A percentile compares a stretch with the other conserved stretches of the same genome.
Evolutionary conservation across 495 filamentous ascomycete species (phyloP).

Genomic region (Xylaria telfairii): DNA sequence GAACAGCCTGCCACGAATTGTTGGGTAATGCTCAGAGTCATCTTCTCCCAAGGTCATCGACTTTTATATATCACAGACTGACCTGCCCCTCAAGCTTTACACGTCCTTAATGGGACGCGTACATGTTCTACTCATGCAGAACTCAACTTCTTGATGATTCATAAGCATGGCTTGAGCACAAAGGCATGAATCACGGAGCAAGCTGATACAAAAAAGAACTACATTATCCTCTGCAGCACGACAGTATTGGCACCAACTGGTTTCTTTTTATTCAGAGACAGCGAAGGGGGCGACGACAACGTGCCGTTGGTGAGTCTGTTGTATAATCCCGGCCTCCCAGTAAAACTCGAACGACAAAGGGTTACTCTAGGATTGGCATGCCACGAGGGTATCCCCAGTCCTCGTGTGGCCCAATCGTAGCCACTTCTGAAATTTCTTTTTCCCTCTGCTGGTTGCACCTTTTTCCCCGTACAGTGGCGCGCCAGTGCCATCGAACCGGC

Average conservation of each 20-base stretch:
- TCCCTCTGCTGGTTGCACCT: conserved; percentile 14
- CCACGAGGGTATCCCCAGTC: not conserved
- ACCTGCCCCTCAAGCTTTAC: not conserved
- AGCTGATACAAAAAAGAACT: conserved; percentile 14
- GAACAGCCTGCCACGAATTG: not conserved
- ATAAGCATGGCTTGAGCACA: conserved; percentile 12
- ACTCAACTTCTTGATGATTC: conserved; percentile 2
- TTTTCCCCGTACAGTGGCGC: conserved; percentile 10
- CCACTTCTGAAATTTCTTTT: conserved; percentile 13
- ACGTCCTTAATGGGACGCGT: not conserved
- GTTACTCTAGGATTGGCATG: conserved; percentile 3
- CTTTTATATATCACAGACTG: conserved; percentile 17
- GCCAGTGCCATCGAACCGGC: conserved; percentile 9
- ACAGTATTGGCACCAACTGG: not conserved
- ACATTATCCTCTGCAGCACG: conserved; percentile 11
- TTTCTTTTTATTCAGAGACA: conserved; percentile 24
- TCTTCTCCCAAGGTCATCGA: not conserved
- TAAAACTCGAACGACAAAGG: conserved; percentile 4
- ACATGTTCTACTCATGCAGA: not conserved
- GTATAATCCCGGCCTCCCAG: not conserved
- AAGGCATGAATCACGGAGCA: conserved; percentile 9
- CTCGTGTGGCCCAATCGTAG: conserved; percentile 11
- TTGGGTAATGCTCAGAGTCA: not conserved
- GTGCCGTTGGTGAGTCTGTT: conserved; percentile 9
- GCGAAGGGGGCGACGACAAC: conserved; percentile 3